Base-by-base conservation (phyloP, 2,329 filamentous ascomycete genomes). In the Allantophomopsis cytisporea region DNA sequence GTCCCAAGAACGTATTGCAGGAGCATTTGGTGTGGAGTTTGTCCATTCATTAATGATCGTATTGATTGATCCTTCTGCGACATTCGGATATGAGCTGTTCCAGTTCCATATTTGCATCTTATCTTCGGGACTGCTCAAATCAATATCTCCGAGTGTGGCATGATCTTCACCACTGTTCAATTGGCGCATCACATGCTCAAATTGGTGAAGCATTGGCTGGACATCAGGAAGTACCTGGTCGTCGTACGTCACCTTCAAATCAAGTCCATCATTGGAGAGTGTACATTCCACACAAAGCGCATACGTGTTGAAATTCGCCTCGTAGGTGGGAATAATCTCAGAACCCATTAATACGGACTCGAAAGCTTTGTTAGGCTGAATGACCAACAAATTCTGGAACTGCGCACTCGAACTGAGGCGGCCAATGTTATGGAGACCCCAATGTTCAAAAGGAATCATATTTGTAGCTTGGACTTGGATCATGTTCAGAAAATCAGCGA, bases 391-490 rank as follows among this genome's bases (percentile, higher is more conserved):
- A 32, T 57, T 64, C 28, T 58, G 57, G 39, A 63, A 60, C 28
- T 54, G 49, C 8, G 55, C 50, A 37, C 63, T 60, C 2, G 53
- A 44, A 46, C 60, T 62, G n/a, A 65, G 41, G 33, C 56, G 52
- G 6, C 62, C 60, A 38, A 64, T 63, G 35, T 60, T 53, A 41
- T 64, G 60, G 16, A 62, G 46, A 4, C 61, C 60, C 20, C 61
- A 51, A 43, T 73, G 68, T 43, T 72, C 61, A 47, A 71, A 61
- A 2, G 64, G 64, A 12, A 71, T 66, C 45, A 68, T 64, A 11
- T 62, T 52, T 0, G 65, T 58, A 1, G 62, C 62, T 31, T 63
- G 56, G 13, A 62, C 53, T 17, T 72, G 66, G 2, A 72, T 54
- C 2, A 50, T 47, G 18, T 63, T 51, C n/a, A 75, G 50, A 38